These are phyloP conservation scores for Pseudogymnoascus sp. DNA, from an alignment of 2,329 filamentous ascomycete species.

Conservation along the genomic window DNA sequence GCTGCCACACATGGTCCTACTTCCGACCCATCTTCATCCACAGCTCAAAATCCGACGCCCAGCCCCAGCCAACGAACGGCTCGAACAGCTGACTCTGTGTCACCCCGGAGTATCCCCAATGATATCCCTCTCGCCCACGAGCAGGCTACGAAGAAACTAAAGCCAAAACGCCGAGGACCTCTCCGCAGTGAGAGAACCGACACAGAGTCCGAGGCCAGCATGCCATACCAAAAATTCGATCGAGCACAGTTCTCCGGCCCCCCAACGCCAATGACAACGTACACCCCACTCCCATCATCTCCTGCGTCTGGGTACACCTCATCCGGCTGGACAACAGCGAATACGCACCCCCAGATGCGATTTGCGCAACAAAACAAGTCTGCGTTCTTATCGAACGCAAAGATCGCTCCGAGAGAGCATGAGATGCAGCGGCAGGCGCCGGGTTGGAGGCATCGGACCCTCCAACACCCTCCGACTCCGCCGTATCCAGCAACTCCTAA, in stretches of 20 bases:
- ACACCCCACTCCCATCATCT: background rate
- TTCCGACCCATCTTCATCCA: constrained; percentile 10
- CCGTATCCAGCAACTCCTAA: background rate
- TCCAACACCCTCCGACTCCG: background rate
- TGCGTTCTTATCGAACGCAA: background rate
- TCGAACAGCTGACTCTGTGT: constrained; percentile 1
- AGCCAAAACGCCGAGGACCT: background rate
- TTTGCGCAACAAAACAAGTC: background rate
- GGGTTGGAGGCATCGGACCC: background rate
- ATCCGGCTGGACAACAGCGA: background rate
- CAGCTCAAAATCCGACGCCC: constrained; percentile 16
- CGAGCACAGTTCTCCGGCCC: background rate
- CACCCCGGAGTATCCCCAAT: background rate
- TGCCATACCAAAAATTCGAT: background rate
- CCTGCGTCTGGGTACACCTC: background rate
- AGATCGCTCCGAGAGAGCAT: background rate
- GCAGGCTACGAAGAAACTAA: constrained; percentile 19
- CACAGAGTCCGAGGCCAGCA: constrained; percentile 29
- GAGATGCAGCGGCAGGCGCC: background rate
- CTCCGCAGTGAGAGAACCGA: constrained; percentile 33
- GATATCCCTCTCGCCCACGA: constrained; percentile 21
- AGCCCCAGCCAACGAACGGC: background rate
- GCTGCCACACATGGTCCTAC: background rate
- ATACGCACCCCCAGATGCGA: background rate
- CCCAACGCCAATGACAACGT: background rate